These are phyloP conservation scores for Fusarium xyrophilum DNA, from an alignment of 2,329 filamentous ascomycete species.

Conservation along the genomic window DNA sequence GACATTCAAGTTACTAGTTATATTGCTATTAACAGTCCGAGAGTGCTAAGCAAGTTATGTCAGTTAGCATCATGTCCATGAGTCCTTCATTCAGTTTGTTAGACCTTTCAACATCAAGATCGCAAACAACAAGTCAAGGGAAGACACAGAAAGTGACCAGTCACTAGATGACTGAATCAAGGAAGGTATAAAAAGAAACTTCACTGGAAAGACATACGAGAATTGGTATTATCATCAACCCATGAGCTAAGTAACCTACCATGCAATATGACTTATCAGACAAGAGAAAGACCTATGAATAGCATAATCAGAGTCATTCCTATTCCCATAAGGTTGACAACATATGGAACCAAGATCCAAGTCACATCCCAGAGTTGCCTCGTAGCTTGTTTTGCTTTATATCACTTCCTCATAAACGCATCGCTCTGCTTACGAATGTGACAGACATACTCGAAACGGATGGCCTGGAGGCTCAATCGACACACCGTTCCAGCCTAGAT, in stretches of 20 bases:
- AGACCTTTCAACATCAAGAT: background rate
- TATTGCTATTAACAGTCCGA: background rate
- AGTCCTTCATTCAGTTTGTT: background rate
- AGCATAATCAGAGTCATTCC: background rate
- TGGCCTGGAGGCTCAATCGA: background rate
- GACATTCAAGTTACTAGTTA: background rate
- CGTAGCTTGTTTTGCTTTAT: constrained; percentile 6
- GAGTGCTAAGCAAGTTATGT: background rate
- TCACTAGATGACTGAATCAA: background rate
- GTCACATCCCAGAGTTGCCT: constrained; percentile 8
- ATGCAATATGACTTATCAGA: background rate
- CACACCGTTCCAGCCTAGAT: constrained; percentile 2
- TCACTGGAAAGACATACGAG: background rate
- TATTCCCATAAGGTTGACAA: background rate
- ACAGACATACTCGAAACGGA: background rate
- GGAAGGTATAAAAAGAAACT: background rate
- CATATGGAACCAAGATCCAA: background rate
- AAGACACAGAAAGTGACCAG: background rate
- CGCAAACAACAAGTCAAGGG: background rate
- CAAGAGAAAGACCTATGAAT: background rate
- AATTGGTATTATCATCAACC: background rate
- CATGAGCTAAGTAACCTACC: background rate
- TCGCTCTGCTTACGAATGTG: background rate
- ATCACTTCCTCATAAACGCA: background rate
- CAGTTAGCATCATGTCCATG: background rate